Evolutionary conservation across 1,284 basidiomycete species (phyloP).

Genomic region (Phylloboletellus chloephorus): DNA sequence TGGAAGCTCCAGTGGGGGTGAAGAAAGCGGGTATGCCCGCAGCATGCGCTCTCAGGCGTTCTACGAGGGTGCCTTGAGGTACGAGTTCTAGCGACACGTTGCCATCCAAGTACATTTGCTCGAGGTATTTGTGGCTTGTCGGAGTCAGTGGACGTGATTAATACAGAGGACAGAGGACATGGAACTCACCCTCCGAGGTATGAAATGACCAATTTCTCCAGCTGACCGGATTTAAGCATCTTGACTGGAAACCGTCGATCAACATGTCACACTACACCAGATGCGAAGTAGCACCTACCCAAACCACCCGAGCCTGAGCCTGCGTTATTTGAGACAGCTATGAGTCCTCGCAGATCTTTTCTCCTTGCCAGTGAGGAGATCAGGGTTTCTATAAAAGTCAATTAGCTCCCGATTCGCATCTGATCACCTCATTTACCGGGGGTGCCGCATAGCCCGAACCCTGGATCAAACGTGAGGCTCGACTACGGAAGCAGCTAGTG

Average conservation of each 20-base stretch:
- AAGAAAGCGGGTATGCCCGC: slow-evolving; percentile 93
- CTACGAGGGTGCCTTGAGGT: slow-evolving; percentile 87
- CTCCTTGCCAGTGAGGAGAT: slow-evolving; percentile 71
- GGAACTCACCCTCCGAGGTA: slow-evolving; percentile 71
- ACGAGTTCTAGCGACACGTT: slow-evolving; percentile 81
- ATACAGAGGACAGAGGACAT: not conserved
- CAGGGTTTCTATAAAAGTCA: slow-evolving; percentile 57
- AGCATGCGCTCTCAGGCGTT: slow-evolving; percentile 83
- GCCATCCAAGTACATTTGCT: slow-evolving; percentile 71
- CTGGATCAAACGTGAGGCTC: slow-evolving; percentile 34
- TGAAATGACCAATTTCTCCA: slow-evolving; percentile 81
- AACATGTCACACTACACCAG: not conserved
- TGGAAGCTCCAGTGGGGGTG: slow-evolving; percentile 85
- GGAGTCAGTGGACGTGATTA: not conserved
- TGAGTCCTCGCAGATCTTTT: slow-evolving; percentile 65
- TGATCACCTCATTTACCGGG: slow-evolving; percentile 44
- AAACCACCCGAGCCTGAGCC: slow-evolving; percentile 74
- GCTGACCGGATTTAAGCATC: slow-evolving; percentile 68
- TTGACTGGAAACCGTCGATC: slow-evolving; percentile 46
- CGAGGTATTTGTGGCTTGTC: slow-evolving; percentile 67
- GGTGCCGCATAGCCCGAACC: slow-evolving; percentile 71
- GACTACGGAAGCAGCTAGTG: not conserved
- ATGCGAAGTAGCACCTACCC: slow-evolving; percentile 41
- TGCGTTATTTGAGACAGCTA: slow-evolving; percentile 85
- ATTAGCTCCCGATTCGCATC: not conserved